Evolutionary conservation across 2,329 filamentous ascomycete genomes (phyloP), one percentile per base, ranked within the genome.

Genomic region (Fusarium phyllophilum): DNA sequence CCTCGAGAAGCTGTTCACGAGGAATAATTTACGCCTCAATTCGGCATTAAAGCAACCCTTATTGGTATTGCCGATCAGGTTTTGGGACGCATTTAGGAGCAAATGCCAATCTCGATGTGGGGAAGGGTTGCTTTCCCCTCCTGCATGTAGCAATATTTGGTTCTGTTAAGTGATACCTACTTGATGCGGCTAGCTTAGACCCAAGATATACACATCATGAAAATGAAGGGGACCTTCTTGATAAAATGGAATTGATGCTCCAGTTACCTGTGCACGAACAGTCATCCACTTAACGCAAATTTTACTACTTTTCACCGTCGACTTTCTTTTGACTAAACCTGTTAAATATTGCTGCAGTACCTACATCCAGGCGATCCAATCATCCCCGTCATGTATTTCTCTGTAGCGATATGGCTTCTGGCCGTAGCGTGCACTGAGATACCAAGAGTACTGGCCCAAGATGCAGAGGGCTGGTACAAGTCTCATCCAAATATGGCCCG

Each of bases 321-420:
- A 44, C 11, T 13, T 2, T 20, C 7, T 26, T 24, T 5, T 20
- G 24, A 5, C 42, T 8, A 22, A 31, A 4, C 0, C 18, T 46
- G 13, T 15, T 6, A 22, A 26, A 48, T 22, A 22, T 1, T 15
- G 2, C 1, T 22, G 18, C 10, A 4, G 44, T 4, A 0, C 26
- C 31, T 1, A n/a, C 0, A 8, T 17, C 20, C 4, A n/a, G 5
- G 26, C 5, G 0, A 6, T 5, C 14, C 3, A 12, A 17, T 10
- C 46, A 33, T 8, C 5, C 7, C 15, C 0, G 0, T 0, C 15
- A 49, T 49, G 46, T 3, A 13, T 24, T 13, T 8, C 8, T 14
- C 29, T 14, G 8, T 14, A 24, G 22, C 15, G 15, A 5, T 5
- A 13, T 60, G 45, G 34, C 26, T 39, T 41, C 3, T 60, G 1